Evolutionary conservation across 2,329 filamentous ascomycete species (phyloP).

Genomic region (Arthrobotrys musiformis): DNA sequence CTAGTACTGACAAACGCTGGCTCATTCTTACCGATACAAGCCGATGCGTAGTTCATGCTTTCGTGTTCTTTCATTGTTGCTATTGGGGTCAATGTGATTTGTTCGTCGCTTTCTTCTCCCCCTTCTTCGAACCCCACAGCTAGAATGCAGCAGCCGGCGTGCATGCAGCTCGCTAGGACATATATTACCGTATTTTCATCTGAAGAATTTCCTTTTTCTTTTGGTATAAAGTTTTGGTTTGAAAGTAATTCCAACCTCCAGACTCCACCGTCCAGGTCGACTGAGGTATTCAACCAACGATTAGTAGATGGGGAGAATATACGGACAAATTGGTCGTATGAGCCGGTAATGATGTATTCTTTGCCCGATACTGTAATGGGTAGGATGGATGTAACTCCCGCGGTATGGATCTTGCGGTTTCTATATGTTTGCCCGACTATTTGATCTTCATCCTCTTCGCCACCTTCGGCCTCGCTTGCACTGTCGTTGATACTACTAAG

Average conservation of each 20-base stretch:
- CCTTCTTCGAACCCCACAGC: constrained; percentile 69
- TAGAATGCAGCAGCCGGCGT: constrained; percentile 80
- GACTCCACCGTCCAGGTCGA: constrained; percentile 80
- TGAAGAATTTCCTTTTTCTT: neutral
- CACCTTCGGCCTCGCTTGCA: neutral
- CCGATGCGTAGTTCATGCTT: constrained; percentile 95
- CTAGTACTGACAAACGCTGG: constrained; percentile 62
- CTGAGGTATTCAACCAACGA: constrained; percentile 69
- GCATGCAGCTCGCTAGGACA: constrained; percentile 92
- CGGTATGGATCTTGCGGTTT: constrained; percentile 31
- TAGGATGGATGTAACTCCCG: constrained; percentile 50
- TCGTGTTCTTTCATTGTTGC: constrained; percentile 83
- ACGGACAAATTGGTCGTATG: constrained; percentile 87
- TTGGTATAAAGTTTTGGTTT: constrained; percentile 58
- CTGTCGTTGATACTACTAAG: neutral
- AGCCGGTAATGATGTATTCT: constrained; percentile 76
- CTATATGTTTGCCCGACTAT: neutral
- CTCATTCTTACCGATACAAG: constrained; percentile 64
- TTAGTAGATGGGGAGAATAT: constrained; percentile 69
- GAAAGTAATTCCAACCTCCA: constrained; percentile 77
- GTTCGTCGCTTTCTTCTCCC: constrained; percentile 77
- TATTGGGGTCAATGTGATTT: constrained; percentile 67
- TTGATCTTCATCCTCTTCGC: neutral
- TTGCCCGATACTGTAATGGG: constrained; percentile 16
- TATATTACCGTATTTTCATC: constrained; percentile 59